Base-by-base conservation (phyloP, 371 early-diverging fungal genomes). In the Mucor saturninus region DNA sequence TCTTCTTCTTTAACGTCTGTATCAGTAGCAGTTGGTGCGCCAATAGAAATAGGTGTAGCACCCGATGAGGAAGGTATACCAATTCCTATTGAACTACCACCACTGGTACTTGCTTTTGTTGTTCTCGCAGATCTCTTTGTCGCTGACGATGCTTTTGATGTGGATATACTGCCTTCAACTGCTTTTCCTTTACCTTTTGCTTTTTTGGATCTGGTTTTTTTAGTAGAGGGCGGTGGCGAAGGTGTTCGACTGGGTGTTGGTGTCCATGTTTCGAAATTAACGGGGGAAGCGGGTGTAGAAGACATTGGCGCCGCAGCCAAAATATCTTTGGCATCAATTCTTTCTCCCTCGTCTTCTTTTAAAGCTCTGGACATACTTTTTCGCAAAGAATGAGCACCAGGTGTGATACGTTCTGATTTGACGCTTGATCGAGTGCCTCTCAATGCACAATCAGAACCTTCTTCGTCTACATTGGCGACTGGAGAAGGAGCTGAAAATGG, bases 31-130 rank as follows among this genome's bases (percentile, higher is more conserved):
- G 39, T 4, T 28, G 30, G 10, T 10, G 42, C 15, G 5, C 55
- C 55, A 5, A 54, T 28, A 21, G 55, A 15, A 28, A 38, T 54
- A 5, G 53, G 40, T 29, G 42, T 40, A 21, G 21, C 32, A 0
- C 29, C 30, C 3, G 59, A 40, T 39, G 59, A 39, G 7, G 50
- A 29, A 4, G 64, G 64, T n/a, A 46, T 13, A 32, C 58, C 54
- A 13, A 64, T 57, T 6, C 64, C 54, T 26, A 57, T 64, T 4
- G 58, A 51, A 43, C 57, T 30, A 8, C 53, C 58, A 51, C 50
- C 31, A 30, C 15, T 32, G 10, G 46, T 38, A 26, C 48, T 58
- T 39, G 37, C 46, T 37, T n/a, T 37, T 31, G 56, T 15, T 29
- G 42, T 6, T 42, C 28, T 15, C 15, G 29, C 4, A 13, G 38